Base-by-base conservation (phyloP, 352 stramenopile species). In the Pythium graminicola region DNA sequence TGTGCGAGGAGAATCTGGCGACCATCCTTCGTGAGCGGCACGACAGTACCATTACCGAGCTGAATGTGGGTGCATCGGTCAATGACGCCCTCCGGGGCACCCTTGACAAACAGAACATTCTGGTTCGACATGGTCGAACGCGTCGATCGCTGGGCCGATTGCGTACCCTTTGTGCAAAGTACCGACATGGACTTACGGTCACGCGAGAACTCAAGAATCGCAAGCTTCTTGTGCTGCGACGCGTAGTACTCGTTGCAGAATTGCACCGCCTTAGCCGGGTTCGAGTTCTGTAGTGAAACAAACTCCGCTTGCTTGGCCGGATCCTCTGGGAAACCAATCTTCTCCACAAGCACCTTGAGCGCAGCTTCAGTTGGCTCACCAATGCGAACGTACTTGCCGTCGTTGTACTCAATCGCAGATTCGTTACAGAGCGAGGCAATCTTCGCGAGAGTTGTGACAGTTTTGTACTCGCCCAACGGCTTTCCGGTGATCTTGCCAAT, bases 151-250 rank as follows among this genome's bases (percentile, higher is more conserved):
- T 69, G 61, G 3, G 62, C 29, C 4, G 60, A 50, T 13, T 57
- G 44, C 11, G 50, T 57, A 24, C 62, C 47, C 72, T 85, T 88
- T 10, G 79, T 48, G 65, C 76, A 95, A 10, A 99, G 65, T 39
- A 98, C 93, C 47, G 89, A 98, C 96, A 99, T 99, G 28, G 85
- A 98, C 78, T 99, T 99, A 43, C 96, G 87, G 67, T 98, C 89
- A 11, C 97, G 85, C 48, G 84, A 97, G 61, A 99, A 98, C 67
- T 99, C 95, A 7, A 99, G 70, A 36, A 95, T 97, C 29, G 95
- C 96, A 20, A 91, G 67, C 62, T 96, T 94, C 53, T 92, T 87
- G 81, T 95, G 85, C 60, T 86, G 61, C 32, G 75, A 54, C 49
- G 70, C 63, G 73, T 85, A 94, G 57, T 68, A 75, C 26, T 96